Evolutionary conservation across 768 basidiomycete genomes (phyloP), one percentile per base, ranked within the genome.

Genomic region (Pleurotus salmoneostramineus): DNA sequence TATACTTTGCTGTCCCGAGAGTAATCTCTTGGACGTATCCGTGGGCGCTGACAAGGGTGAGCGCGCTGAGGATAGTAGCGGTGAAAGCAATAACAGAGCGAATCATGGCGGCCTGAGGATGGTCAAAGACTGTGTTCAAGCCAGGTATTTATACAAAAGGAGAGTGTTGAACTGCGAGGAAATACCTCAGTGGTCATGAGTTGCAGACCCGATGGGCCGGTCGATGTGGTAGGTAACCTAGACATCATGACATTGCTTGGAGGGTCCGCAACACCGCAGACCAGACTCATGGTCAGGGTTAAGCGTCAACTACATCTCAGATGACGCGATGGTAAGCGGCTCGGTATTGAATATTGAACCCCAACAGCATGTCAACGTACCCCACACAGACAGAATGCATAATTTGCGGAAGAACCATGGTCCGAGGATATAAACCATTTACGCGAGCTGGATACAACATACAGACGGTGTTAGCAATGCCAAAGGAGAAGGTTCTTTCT

Each of bases 21-120:
- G 64, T 65, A n/a, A 75, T 66, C 49, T 74, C 71, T 57, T 74
- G 72, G 10, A 78, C 74, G 56, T 74, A 77, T 40, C 77, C 75
- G 59, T 78, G 77, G 6, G 65, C 74, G 12, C 59, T 42, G 37
- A 70, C 72, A 45, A 65, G 62, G 8, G 61, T 45, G 44, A 63
- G 35, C 3, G 49, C 61, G 49, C 55, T 36, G 40, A 58, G 56
- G 21, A 58, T 35, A 21, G 56, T 50, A 48, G 62, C 36, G 40
- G 47, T 52, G 60, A 49, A 49, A 14, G 7, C 48, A 8, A 49
- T 15, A 10, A 33, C 48, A 14, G 33, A 33, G 8, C 33, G 17
- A 27, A 49, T 6, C 48, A 49, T 49, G 7, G 15, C n/a, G 37
- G 37, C n/a, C 10, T 2, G 10, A n/a, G n/a, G 37, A 40, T 40